Percentiles rank a stretch among this genome's conserved stretches.
phyloP scores from a whole-genome alignment of 371 early-diverging fungal genomes.

The Thermomucor indicae-seudaticae region DNA sequence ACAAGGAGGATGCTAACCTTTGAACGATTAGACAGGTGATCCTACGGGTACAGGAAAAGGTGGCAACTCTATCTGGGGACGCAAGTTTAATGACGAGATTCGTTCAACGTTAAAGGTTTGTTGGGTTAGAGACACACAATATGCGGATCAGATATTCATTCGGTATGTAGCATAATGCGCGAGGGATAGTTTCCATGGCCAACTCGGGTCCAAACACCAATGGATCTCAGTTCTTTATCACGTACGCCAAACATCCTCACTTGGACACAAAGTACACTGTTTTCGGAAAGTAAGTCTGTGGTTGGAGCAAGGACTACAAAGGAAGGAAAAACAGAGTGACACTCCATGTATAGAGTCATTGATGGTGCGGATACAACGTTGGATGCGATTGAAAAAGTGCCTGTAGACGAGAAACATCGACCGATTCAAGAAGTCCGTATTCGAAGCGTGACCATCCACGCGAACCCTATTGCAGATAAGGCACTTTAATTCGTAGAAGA shows the following conservation, averaged over 20 bases:
- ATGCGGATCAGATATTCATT: not conserved
- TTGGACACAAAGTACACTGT: conserved; percentile 91
- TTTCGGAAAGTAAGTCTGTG: conserved; percentile 79
- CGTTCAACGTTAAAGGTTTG: conserved; percentile 75
- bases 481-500: no score
- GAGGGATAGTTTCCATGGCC: conserved; percentile 92
- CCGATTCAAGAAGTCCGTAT: conserved; percentile 84
- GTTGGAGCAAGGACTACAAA: not conserved
- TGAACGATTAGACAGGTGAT: conserved; percentile 73
- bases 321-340: not conserved
- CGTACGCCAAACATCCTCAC: conserved; percentile 78
- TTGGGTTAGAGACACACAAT: not conserved
- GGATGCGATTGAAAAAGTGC: conserved; percentile 82
- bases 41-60: conserved; percentile 89
- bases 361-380: conserved; percentile 84
- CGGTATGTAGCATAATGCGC: conserved; percentile 67
- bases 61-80: conserved; percentile 84
- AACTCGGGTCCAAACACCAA: conserved; percentile 91
- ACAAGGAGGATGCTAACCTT: not conserved
- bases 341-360: conserved; percentile 60
- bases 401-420: conserved; percentile 81
- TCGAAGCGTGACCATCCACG: conserved; percentile 82
- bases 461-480: conserved; percentile 92
- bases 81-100: conserved; percentile 87
- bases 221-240: conserved; percentile 93